Base-by-base conservation (phyloP, 176 grass and related monocot genomes). In the Urochloa ruziziensis region DNA sequence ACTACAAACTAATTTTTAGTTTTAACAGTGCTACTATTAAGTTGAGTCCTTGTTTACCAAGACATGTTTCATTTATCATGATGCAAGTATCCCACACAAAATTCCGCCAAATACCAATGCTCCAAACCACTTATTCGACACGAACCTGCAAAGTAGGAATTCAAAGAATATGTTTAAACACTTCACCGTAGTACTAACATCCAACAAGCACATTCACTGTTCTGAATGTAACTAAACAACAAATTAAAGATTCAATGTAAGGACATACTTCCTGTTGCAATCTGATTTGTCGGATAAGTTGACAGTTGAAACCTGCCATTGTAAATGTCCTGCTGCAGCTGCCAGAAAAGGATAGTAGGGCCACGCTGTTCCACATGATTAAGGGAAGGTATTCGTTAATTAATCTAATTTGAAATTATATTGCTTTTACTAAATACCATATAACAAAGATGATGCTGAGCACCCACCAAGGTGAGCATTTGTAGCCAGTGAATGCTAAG, bases 51-150 rank as follows among this genome's bases (percentile, higher is more conserved):
- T 37, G 6, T 37, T 54, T 21, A 54, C 5, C 7, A 8, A 56
- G 18, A 40, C 37, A 9, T 40, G 62, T 10, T 24, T 21, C 16
- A 32, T 62, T 21, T n/a, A n/a, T 91, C 83, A 93, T 16, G 81
- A 88, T 56, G 73, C 73, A 76, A 97, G 77, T 54, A 61, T 47
- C 36, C 91, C 89, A 67, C 77, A 89, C 21, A 91, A 46, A 84
- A 93, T 81, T 60, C 89, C 94, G 29, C 84, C 59, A 67, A 91
- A 93, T 65, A 97, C 47, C 6, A 89, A 75, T 56, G 84, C 94
- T 77, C 94, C 91, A 82, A 97, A 91, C 91, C 94, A 97, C 29
- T 97, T 93, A 85, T 93, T 97, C 15, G 94, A 92, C 56, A 90
- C 82, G 68, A 97, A 97, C 62, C 94, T 97, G 82, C 18, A 49